phyloP scores from a whole-genome alignment of 257 asterid genomes.

The Jasminum sambac region DNA sequence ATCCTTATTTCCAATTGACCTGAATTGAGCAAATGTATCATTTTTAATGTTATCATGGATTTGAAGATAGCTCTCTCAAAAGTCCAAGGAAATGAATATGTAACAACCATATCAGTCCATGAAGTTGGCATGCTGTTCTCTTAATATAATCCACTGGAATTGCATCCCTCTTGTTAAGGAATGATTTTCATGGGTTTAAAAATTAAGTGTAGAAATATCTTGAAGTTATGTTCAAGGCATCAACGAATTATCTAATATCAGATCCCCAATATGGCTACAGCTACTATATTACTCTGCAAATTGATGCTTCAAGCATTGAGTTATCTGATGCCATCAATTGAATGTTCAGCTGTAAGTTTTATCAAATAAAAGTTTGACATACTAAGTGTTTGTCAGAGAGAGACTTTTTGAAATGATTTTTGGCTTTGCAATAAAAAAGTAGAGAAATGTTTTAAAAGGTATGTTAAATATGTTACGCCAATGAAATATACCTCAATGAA shows the following conservation, averaged over 20 bases:
- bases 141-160: background rate
- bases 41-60: background rate
- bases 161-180: background rate
- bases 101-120: background rate
- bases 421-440: too few species aligned
- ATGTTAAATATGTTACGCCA: too few species aligned
- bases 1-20: background rate
- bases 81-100: background rate
- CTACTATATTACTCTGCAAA: background rate
- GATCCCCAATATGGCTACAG: background rate
- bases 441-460: too few species aligned
- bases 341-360: background rate
- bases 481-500: too few species aligned
- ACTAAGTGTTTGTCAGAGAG: background rate
- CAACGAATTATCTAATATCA: background rate
- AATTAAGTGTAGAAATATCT: background rate
- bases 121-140: background rate
- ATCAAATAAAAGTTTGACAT: background rate
- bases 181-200: background rate
- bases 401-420: too few species aligned
- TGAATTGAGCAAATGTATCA: background rate
- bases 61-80: background rate
- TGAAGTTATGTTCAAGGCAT: background rate
- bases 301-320: slow-evolving; percentile 1
- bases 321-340: background rate